Evolutionary conservation across 495 filamentous ascomycete genomes (phyloP), one percentile per base, ranked within the genome.

Genomic region (Melanomma pulvis-pyrius): DNA sequence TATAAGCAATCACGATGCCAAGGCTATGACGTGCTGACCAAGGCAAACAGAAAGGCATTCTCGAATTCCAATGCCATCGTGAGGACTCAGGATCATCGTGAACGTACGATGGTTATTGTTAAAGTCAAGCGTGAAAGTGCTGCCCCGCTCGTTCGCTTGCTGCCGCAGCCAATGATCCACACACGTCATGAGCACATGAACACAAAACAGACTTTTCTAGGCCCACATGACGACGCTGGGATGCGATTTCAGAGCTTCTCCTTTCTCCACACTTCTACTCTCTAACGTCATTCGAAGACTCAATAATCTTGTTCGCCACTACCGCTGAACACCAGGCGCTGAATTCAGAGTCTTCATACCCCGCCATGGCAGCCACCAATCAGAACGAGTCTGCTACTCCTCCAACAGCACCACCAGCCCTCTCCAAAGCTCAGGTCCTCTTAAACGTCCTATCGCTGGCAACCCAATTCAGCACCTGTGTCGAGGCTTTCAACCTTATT

Each of bases 401-500:
- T 32, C 60, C 59, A 2, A 53, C 59, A 6, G 50, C 64, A 13
- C 57, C 58, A 17, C 26, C 56, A 17, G 28, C 52, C 52, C 25
- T 30, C 53, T 53, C 32, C 61, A 69, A 74, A 63, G 73, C 69
- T 26, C 53, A 73, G 52, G 49, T 66, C 32, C 73, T 76, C 48
- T 61, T 58, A 30, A 61, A 61, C 36, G 70, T 73, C 9, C 51
- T 78, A 13, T 65, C 70, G 7, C 71, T 78, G 25, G 71, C 74
- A 1, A 66, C 44, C 56, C 73, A 73, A 28, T 78, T 78, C 74
- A 73, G 68, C 67, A 72, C 72, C 61, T 75, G 74, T 61, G 74
- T 75, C 55, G 74, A 78, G 61, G 70, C 67, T 29, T 76, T 78
- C 65, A 66, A 65, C 32, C 71, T 75, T 17, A 72, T 78, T 25